Evolutionary conservation across 1,284 basidiomycete species (phyloP).

Genomic region (Ceratobasidium sp.): DNA sequence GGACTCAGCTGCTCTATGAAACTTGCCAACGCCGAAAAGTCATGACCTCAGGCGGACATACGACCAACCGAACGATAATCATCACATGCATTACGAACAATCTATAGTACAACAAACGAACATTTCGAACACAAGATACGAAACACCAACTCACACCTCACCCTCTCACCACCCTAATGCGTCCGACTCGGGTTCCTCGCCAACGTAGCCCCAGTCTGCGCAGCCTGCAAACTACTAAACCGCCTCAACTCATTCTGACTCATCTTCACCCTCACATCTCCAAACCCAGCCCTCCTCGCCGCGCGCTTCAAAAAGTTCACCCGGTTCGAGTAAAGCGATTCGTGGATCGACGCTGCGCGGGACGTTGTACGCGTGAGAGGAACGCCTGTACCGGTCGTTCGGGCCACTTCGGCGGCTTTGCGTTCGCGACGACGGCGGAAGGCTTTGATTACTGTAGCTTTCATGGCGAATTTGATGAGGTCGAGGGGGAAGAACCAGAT

Average conservation of each 20-base stretch:
- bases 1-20: too few species aligned
- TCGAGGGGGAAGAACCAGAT: conserved; percentile 96
- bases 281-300: conserved; percentile 85
- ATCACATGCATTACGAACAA: too few species aligned
- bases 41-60: too few species aligned
- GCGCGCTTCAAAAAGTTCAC: conserved; percentile 88
- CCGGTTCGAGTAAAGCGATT: conserved; percentile 94
- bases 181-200: conserved; percentile 61
- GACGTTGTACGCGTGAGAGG: conserved; percentile 89
- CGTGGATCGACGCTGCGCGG: conserved; percentile 88
- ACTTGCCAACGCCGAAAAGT: too few species aligned
- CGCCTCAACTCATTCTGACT: conserved; percentile 79
- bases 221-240: conserved; percentile 86
- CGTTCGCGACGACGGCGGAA: conserved; percentile 76
- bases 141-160: background rate
- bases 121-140: too few species aligned
- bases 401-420: conserved; percentile 57
- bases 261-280: conserved; percentile 72
- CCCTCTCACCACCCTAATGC: conserved; percentile 2
- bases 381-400: conserved; percentile 65
- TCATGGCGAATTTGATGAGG: conserved; percentile 95
- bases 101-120: too few species aligned
- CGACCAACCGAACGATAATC: too few species aligned
- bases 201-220: conserved; percentile 76
- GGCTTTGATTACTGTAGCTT: conserved; percentile 87